Conservation (phyloP, 768 basidiomycete species). For the Saitozyma podzolica region DNA sequence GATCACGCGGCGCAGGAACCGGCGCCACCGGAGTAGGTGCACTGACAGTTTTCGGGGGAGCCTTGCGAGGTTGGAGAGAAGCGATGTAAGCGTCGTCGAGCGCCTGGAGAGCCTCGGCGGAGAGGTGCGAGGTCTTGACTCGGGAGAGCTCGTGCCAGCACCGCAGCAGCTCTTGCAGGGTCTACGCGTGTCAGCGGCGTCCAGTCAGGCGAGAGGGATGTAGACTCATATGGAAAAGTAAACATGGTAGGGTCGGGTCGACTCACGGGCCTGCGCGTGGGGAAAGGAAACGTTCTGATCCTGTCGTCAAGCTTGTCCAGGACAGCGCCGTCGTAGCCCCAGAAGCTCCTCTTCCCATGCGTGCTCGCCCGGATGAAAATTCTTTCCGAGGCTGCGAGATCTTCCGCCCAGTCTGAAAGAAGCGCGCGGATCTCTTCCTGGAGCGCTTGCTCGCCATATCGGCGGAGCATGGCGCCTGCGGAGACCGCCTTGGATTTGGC, state of each 20-base stretch:
- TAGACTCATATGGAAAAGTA: too few relatives aligned
- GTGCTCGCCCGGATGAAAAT: slow-evolving; percentile 90
- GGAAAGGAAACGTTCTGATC: slow-evolving; percentile 89
- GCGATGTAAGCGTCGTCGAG: slow-evolving; percentile 89
- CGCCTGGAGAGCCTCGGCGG: slow-evolving; percentile 75
- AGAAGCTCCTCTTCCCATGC: slow-evolving; percentile 82
- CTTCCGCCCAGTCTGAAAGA: slow-evolving; percentile 80
- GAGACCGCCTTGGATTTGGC: slow-evolving; percentile 89
- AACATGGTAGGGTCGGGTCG: too few relatives aligned
- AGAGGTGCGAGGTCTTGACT: slow-evolving; percentile 80
- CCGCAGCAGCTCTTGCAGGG: slow-evolving; percentile 81
- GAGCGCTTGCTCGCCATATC: slow-evolving; percentile 92
- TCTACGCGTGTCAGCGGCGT: slow-evolving; percentile 57
- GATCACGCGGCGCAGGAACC: slow-evolving; percentile 64
- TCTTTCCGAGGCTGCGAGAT: slow-evolving; percentile 78
- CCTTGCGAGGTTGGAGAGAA: slow-evolving; percentile 77
- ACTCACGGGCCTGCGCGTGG: slow-evolving; percentile 87
- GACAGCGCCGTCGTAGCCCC: slow-evolving; percentile 79
- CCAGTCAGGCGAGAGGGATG: background rate
- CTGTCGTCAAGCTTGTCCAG: slow-evolving; percentile 75
- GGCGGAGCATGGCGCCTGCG: slow-evolving; percentile 86
- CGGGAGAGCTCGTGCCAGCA: slow-evolving; percentile 82
- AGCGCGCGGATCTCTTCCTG: slow-evolving; percentile 91
- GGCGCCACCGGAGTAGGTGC: slow-evolving; percentile 54
- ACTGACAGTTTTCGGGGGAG: slow-evolving; percentile 55